Base-by-base conservation (phyloP, 345 rosid genomes). In the Streptanthus diversifolius region DNA sequence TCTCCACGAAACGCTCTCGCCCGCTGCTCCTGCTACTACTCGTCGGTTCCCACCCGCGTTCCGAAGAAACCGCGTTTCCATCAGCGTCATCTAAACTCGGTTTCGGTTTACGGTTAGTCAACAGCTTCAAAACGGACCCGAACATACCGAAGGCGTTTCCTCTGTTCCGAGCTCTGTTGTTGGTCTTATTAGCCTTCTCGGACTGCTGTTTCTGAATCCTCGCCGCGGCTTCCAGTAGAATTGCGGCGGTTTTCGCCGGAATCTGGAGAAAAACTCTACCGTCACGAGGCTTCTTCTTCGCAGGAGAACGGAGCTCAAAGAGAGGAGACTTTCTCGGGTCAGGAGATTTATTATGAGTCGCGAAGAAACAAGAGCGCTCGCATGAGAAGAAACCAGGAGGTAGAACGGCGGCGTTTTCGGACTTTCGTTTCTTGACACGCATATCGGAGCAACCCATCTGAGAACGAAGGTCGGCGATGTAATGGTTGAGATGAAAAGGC, bases 211-310 rank as follows among this genome's bases (percentile, higher is more conserved):
- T 85, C 51, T 87, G 96, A 63, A 93, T 84, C 90, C 91, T 83
- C 11, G 82, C 76, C 13, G 97, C 92, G 9, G 95, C 92, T 40
- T 93, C 97, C 13, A 89, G 79, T 29, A 90, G 97, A 65, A 71
- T 71, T 56, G 63, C 72, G 49, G 80, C 76, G 8, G 76, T 77
- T 57, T 68, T 65, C 17, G 63, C 41, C 57, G 76, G 76, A 64
- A 71, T 71, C 13, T 77, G 76, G 2, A 65, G 68, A 57, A 72
- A 88, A 82, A 48, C 83, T 72, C 33, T 78, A 29, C 40, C 37
- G 22, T 66, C 83, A 70, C 8, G 78, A 66, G 35, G 24, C 17
- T 79, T 82, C 2, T 57, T 64, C 18, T 76, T 82, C 8, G 29
- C 72, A 1, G 91, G 90, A 17, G 91, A 84, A 2, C 72, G 78